Evolutionary conservation across 305 asterid genomes (phyloP).

Genomic region (Fraxinus velutina): DNA sequence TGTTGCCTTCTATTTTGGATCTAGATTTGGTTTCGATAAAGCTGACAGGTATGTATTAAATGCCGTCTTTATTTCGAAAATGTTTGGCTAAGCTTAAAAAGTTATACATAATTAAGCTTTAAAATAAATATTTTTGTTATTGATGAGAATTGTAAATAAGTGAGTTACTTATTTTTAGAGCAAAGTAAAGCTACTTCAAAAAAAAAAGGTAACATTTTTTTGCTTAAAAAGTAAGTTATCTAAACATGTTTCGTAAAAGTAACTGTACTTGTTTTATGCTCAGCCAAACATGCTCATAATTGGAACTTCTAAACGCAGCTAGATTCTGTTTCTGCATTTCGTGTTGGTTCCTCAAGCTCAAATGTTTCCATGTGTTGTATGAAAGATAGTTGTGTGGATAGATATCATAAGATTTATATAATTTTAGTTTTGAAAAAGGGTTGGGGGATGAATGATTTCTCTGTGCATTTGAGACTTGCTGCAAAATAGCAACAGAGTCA

Average conservation of each 20-base stretch:
- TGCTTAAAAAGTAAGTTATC: neutral
- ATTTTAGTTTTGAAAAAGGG: neutral
- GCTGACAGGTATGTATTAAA: slow-evolving; percentile 34
- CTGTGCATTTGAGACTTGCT: neutral
- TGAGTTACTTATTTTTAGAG: neutral
- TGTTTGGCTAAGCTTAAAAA: neutral
- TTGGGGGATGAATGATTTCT: neutral
- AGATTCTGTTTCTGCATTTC: neutral
- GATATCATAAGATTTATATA: neutral
- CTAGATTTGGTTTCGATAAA: slow-evolving; percentile 44
- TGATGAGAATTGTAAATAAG: neutral
- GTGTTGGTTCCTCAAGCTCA: neutral
- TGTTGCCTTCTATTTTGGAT: slow-evolving; percentile 42
- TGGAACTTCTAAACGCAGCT: neutral
- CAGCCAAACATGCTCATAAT: neutral
- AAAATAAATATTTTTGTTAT: neutral
- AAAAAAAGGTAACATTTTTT: neutral
- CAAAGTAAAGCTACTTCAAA: neutral
- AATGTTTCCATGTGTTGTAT: neutral
- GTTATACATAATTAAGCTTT: neutral
- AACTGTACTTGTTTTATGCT: neutral
- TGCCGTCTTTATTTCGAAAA: neutral
- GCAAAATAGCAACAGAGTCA: neutral
- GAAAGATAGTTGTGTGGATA: neutral
- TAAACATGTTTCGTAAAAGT: neutral